These are phyloP conservation scores for Reticulomyxa filosa DNA, from an alignment of 78 protist genomes.

Conservation along the genomic window DNA sequence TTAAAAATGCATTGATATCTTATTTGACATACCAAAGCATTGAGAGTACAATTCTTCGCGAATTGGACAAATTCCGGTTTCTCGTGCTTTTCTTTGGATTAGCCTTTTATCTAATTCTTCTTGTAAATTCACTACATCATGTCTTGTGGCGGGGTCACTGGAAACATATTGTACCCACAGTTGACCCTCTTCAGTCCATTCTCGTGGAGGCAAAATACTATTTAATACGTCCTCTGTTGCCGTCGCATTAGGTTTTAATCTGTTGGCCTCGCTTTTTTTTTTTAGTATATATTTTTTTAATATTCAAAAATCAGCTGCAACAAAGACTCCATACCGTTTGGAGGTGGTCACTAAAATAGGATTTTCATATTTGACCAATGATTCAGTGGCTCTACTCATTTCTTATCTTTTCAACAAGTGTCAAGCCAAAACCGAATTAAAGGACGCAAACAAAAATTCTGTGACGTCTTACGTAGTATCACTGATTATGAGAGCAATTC, in stretches of 20 bases:
- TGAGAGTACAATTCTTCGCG: conserved; percentile 61
- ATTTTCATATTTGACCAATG: conserved; percentile 37
- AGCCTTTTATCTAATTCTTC: conserved; percentile 36
- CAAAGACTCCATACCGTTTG: too few species aligned
- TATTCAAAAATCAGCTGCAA: too few species aligned
- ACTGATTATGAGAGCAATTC: too few species aligned
- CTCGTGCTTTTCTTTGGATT: conserved; percentile 48
- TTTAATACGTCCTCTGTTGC: conserved; percentile 59
- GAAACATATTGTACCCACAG: conserved; percentile 56
- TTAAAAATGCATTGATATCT: too few species aligned
- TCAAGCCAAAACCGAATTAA: too few species aligned
- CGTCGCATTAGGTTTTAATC: too few species aligned
- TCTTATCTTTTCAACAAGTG: too few species aligned
- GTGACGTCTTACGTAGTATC: too few species aligned
- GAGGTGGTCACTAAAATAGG: conserved; percentile 28
- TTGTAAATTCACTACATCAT: conserved; percentile 58
- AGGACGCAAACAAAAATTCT: too few species aligned
- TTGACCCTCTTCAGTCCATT: conserved; percentile 40
- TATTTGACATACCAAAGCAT: conserved; percentile 51
- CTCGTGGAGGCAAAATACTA: conserved; percentile 56
- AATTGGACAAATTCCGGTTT: conserved; percentile 66
- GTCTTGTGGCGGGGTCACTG: conserved; percentile 52
- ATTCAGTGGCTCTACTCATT: not conserved
- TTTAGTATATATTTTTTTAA: too few species aligned
- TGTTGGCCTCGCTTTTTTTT: too few species aligned